These are phyloP conservation scores for Flaveria sonorensis DNA, from an alignment of 129 eudicot genomes.

Conservation along the genomic window DNA sequence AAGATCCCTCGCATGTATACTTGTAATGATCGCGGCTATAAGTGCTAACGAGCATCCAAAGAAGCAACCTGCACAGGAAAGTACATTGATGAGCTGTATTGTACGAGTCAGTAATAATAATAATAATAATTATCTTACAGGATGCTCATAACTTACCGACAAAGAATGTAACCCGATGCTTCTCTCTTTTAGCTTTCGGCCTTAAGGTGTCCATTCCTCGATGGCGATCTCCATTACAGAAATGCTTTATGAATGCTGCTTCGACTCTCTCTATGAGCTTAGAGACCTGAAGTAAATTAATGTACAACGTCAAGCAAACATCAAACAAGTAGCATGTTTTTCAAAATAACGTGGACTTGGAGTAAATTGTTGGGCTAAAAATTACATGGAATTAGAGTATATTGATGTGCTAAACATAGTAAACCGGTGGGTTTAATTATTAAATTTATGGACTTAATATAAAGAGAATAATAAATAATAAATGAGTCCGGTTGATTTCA, in stretches of 20 bases:
- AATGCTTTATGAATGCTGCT: slow-evolving; percentile 55
- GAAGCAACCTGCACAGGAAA: slow-evolving; percentile 50
- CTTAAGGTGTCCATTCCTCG: slow-evolving; percentile 54
- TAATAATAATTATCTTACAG: neutral
- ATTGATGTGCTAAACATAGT: too few species aligned
- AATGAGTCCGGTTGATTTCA: too few species aligned
- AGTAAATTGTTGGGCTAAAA: too few species aligned
- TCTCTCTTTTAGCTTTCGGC: slow-evolving; percentile 52
- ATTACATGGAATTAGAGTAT: too few species aligned
- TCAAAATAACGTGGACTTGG: too few species aligned
- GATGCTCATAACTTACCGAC: slow-evolving; percentile 41
- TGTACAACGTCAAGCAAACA: neutral
- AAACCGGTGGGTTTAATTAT: too few species aligned
- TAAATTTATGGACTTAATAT: too few species aligned
- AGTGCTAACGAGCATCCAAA: slow-evolving; percentile 78
- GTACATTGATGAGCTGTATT: neutral
- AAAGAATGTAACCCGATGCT: slow-evolving; percentile 49
- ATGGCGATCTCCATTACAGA: slow-evolving; percentile 51
- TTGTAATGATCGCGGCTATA: slow-evolving; percentile 39
- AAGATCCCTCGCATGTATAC: slow-evolving; percentile 46
- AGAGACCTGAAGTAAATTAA: slow-evolving; percentile 36
- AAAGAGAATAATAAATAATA: too few species aligned
- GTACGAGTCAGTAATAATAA: neutral
- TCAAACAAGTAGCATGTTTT: neutral
- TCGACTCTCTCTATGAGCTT: slow-evolving; percentile 64